These are phyloP conservation scores for Plantago ovata DNA, from an alignment of 257 asterid species.

Conservation along the genomic window DNA sequence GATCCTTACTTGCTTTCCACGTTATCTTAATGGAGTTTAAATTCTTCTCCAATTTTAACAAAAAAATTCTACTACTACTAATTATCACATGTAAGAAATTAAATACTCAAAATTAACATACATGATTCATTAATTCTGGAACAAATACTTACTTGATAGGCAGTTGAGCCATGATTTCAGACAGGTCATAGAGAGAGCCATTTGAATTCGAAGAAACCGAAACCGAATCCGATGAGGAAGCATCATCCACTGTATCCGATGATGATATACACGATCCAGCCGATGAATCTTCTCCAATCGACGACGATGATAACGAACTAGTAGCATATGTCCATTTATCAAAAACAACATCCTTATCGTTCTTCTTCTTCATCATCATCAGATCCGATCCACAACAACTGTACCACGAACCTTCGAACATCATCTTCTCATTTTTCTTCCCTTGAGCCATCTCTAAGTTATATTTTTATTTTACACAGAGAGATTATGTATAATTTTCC, in stretches of 20 bases:
- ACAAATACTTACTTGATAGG: constrained; percentile 77
- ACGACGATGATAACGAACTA: constrained; percentile 44
- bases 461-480: too few species aligned
- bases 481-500: too few species aligned
- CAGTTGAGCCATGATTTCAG: constrained; percentile 70
- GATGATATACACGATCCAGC: constrained; percentile 49
- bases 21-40: not conserved
- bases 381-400: constrained; percentile 15
- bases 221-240: constrained; percentile 38
- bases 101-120: too few species aligned
- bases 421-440: too few species aligned
- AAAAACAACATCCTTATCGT: too few species aligned
- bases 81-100: too few species aligned
- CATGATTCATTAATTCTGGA: not conserved
- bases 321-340: constrained; percentile 21
- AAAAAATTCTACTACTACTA: too few species aligned
- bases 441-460: too few species aligned
- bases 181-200: constrained; percentile 41
- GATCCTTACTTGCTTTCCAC: too few species aligned
- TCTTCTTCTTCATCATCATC: not conserved
- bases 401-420: constrained; percentile 44
- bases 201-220: constrained; percentile 34
- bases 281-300: too few species aligned
- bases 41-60: too few species aligned
- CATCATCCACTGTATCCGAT: constrained; percentile 62